These are phyloP conservation scores for Diaporthe aspalathi DNA, from an alignment of 2,329 filamentous ascomycete genomes.

Conservation along the genomic window DNA sequence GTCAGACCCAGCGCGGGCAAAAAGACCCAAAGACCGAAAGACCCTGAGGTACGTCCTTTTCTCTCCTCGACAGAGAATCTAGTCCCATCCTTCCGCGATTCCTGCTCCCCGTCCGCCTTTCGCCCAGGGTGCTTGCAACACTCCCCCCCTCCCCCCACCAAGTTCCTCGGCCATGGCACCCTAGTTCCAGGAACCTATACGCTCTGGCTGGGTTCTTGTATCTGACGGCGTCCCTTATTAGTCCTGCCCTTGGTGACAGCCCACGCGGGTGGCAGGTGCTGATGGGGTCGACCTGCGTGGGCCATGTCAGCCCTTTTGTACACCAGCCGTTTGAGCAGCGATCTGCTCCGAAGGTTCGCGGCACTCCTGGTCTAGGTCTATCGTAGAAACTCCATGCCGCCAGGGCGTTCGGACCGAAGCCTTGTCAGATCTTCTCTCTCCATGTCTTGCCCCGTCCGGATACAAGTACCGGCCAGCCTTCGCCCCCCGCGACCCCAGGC, in stretches of 20 bases:
- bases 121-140: not conserved
- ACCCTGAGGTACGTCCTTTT: conserved; percentile 23
- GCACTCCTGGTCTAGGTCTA: not conserved
- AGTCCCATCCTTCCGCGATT: not conserved
- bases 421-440: conserved; percentile 17
- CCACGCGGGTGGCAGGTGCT: conserved; percentile 33
- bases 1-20: conserved; percentile 33
- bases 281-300: conserved; percentile 34
- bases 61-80: not conserved
- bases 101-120: not conserved
- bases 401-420: conserved; percentile 34
- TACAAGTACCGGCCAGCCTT: conserved; percentile 39
- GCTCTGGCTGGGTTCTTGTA: not conserved
- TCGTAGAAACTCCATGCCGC: conserved; percentile 34
- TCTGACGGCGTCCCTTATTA: conserved; percentile 12
- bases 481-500: conserved; percentile 11
- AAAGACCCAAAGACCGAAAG: conserved; percentile 28
- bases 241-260: conserved; percentile 31
- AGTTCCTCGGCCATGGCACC: not conserved
- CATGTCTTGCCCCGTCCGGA: conserved; percentile 17
- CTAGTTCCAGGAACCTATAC: conserved; percentile 7
- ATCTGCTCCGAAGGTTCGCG: conserved; percentile 10
- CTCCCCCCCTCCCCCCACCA: not conserved
- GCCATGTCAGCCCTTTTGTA: conserved; percentile 36
- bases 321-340: conserved; percentile 19